Evolutionary conservation across 2,329 filamentous ascomycete genomes (phyloP).

Genomic region (Penicillium concentricum): DNA sequence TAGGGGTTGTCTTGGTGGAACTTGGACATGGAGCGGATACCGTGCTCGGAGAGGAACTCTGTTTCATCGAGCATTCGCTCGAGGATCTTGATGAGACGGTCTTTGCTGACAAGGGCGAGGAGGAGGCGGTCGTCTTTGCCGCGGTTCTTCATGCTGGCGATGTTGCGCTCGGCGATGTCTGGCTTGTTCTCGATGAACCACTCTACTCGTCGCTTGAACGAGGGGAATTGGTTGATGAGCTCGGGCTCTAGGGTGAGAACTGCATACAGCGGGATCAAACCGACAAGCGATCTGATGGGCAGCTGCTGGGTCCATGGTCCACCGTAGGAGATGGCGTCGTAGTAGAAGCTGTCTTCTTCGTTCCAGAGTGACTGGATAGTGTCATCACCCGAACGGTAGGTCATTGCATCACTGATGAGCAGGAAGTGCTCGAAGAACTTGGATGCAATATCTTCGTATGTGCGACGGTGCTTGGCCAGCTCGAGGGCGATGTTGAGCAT

Average conservation of each 20-base stretch:
- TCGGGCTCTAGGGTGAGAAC: constrained; percentile 91
- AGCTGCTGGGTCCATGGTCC: constrained; percentile 91
- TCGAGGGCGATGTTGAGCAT: constrained; percentile 98
- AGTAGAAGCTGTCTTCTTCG: constrained; percentile 92
- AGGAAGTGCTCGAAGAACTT: constrained; percentile 99
- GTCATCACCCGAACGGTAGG: constrained; percentile 68
- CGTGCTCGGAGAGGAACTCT: constrained; percentile 87
- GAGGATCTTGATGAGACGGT: constrained; percentile 85
- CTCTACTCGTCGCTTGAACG: constrained; percentile 87
- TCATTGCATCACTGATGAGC: constrained; percentile 97
- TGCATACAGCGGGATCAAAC: constrained; percentile 88
- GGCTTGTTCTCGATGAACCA: constrained; percentile 91
- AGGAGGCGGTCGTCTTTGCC: constrained; percentile 88
- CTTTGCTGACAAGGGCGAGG: constrained; percentile 86
- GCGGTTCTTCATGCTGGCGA: constrained; percentile 86
- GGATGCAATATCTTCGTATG: constrained; percentile 93
- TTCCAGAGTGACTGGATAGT: constrained; percentile 87
- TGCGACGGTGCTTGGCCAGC: constrained; percentile 89
- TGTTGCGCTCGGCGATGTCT: constrained; percentile 87
- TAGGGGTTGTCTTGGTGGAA: constrained; percentile 86
- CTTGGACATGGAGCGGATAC: constrained; percentile 89
- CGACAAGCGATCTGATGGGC: constrained; percentile 86
- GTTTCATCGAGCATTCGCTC: constrained; percentile 90
- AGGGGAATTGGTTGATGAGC: constrained; percentile 84
- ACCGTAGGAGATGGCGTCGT: constrained; percentile 95